Evolutionary conservation across 1,284 basidiomycete genomes (phyloP), one percentile per base, ranked within the genome.

Genomic region (Cryptococcus hybrid): DNA sequence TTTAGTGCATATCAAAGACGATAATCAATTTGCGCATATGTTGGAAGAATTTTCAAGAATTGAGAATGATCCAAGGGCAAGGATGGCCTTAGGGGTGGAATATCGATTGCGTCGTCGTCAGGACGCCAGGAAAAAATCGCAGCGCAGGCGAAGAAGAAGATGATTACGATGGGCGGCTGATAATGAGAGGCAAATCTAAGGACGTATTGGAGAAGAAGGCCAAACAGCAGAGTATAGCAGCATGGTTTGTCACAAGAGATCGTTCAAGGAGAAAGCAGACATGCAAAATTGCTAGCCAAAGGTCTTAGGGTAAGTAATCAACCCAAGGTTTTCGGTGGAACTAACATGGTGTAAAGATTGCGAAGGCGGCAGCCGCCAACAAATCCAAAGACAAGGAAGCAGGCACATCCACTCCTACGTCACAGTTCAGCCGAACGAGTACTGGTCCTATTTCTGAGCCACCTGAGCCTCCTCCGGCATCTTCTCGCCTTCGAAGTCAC

Each of bases 201-300:
- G 57, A 55, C 36, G 9, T 53, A 15, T 8, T 50, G 49, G 56
- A 53, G 42, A 58, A 42, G 42, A 51, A 55, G 3, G 55, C 34
- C 13, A 55, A 51, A 35, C 48, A 56, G 43, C 43, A 52, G 45
- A 57, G 59, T 42, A 57, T 67, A 7, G 46, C 56, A 15, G 68
- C 68, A 11, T 71, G 69, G 69, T 71, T 71, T 51, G 59, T 67
- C 1, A 71, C 64, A 13, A 57, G 69, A 71, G 58, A 46, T 71
- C 11, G 64, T 71, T 1, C 65, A 69, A 30, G 68, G 69, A 5
- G 69, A 71, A 42, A 54, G 63, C 44, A 54, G 68, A 35, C 53
- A 69, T 61, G 67, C 66, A 0, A 51, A 65, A 35, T 40, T 66
- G 40, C 44, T 71, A 40, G 63, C 64, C 6, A 57, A 56, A n/a